Base-by-base conservation (phyloP, 805 yeast genomes). In the Wickerhamomyces kurtzmanii region DNA sequence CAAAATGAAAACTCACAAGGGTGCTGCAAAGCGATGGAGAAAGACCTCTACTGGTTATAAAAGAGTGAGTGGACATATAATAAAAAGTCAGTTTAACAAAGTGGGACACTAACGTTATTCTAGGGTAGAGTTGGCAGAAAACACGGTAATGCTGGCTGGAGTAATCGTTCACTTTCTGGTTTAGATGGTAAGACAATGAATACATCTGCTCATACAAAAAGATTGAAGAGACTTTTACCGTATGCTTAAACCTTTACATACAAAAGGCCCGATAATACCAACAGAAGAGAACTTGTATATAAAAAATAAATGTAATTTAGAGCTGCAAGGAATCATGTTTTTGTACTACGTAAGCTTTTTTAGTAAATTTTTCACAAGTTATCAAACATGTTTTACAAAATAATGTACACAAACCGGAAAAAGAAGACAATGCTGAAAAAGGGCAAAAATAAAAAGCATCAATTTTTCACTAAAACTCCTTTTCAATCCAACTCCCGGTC, bases 91-190 rank as follows among this genome's bases (percentile, higher is more conserved):
- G n/a, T n/a, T n/a, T 6, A 9, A 6, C 13, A 15, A 5, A 10
- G 9, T 14, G 9, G 8, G 12, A 6, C 13, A 18, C 9, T 5
- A 11, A 5, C 23, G 11, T 17, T 24, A 22, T 23, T 31, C 9
- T 25, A 53, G 71, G 87, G 68, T 37, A 72, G 75, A 42, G 80
- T 93, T 13, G 94, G 95, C 8, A 72, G 94, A 59, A 80, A 82
- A 40, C 96, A 87, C 51, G 96, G 96, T 28, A 87, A 87, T 47
- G 83, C 86, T 2, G 87, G 94, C 14, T 87, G 91, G 79, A 68
- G 86, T 18, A 59, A 70, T 22, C 65, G 75, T 28, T 62, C 69
- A 15, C 55, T 80, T 45, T 60, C 71, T 34, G 66, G 65, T 42
- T 62, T 79, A 53, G 69, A 74, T 39, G 79, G 73, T 17, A 78